phyloP scores from a whole-genome alignment of 2,329 filamentous ascomycete species.

The Aquanectria penicillioides region DNA sequence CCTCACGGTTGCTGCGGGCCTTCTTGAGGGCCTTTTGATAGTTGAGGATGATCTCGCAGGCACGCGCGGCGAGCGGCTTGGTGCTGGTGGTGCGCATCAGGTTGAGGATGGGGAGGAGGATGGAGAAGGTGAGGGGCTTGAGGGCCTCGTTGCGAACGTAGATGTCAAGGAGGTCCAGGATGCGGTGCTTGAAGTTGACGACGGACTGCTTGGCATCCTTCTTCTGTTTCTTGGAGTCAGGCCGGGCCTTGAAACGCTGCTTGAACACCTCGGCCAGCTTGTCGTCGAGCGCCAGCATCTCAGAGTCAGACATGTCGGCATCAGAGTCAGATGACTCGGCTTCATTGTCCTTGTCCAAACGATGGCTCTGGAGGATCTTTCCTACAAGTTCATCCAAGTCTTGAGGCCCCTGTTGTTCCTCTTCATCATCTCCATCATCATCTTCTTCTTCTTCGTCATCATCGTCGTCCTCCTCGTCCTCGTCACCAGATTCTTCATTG shows the following conservation, averaged over 20 bases:
- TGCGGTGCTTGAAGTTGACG: slow-evolving; percentile 93
- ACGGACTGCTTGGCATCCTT: slow-evolving; percentile 90
- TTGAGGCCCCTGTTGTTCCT: slow-evolving; percentile 55
- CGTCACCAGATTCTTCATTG: slow-evolving; percentile 53
- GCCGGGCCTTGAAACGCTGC: slow-evolving; percentile 71
- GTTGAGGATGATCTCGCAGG: slow-evolving; percentile 75
- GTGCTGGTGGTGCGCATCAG: slow-evolving; percentile 80
- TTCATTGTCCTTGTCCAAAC: slow-evolving; percentile 66
- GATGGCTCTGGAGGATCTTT: slow-evolving; percentile 78
- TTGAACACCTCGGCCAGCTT: slow-evolving; percentile 88
- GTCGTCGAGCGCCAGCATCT: slow-evolving; percentile 90
- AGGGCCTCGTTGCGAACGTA: slow-evolving; percentile 83
- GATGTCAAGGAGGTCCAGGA: slow-evolving; percentile 86
- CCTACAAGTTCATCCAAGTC: slow-evolving; percentile 79
- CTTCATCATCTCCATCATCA: slow-evolving; percentile 56
- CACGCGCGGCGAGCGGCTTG: slow-evolving; percentile 79
- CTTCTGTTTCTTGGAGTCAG: slow-evolving; percentile 82
- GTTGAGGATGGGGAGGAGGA: slow-evolving; percentile 80
- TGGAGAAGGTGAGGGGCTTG: slow-evolving; percentile 72
- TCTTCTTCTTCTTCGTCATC: slow-evolving; percentile 54
- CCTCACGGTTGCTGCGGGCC: slow-evolving; percentile 54
- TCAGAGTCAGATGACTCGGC: slow-evolving; percentile 69
- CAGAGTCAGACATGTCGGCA: slow-evolving; percentile 91
- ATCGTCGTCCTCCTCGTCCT: slow-evolving; percentile 54
- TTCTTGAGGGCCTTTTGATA: slow-evolving; percentile 76